Base-by-base conservation (phyloP, 83 land plant genomes). In the Picea abies region DNA sequence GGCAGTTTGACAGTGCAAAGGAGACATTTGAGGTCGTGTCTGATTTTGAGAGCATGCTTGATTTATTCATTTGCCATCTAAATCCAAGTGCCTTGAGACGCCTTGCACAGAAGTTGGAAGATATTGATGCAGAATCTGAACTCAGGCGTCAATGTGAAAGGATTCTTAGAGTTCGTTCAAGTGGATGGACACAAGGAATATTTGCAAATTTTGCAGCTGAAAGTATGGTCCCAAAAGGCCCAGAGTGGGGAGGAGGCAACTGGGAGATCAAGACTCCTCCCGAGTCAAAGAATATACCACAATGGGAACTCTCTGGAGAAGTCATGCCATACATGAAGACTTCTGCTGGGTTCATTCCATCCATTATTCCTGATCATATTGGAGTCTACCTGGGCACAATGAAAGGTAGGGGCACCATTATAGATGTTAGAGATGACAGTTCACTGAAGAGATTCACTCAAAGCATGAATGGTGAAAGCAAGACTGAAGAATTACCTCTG, bases 231-330 rank as follows among this genome's bases (percentile, higher is more conserved):
- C 99, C 99, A 60, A 98, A 98, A 85, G 99, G 99, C 61, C 90
- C 97, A 52, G 99, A 98, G 89, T 98, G 99, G 99, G 99, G 94
- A 78, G 99, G 99, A 76, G 99, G 99, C n/a, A 98, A 98, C 85
- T 98, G 99, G 99, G 97, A 96, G 68, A 90, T 98, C 77, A 98
- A 96, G 79, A 96, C 99, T 20, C 91, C 91, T 23, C 84, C 89
- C 10, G 90, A 90, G 56, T 76, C 86, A 72, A 97, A 94, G 84
- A 82, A 39, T 80, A 83, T 90, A 67, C 97, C 94, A 58, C 96
- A 94, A 80, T 98, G 99, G 99, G 99, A 94, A 82, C 88, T 98
- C 22, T 94, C 98, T 72, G 94, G 89, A 19, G 98, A 98, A 81
- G 99, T 98, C 69, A 94, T 93, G 86, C 99, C 99, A 16, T 98